Evolutionary conservation across 2,329 filamentous ascomycete genomes (phyloP), one percentile per base, ranked within the genome.

Genomic region (Cercospora zeina): DNA sequence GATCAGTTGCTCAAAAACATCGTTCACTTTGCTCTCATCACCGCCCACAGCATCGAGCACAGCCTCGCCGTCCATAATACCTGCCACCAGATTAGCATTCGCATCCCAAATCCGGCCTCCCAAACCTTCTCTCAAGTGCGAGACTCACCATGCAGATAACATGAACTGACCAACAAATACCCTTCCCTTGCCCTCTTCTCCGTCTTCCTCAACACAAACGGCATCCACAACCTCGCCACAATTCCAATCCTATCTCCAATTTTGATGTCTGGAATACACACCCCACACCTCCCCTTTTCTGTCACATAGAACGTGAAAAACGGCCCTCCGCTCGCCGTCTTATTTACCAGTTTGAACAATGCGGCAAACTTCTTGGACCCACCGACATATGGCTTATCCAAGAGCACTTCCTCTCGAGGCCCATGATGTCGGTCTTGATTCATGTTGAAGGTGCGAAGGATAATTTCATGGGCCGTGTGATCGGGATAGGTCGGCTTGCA

Each of bases 71-170:
- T 58, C 31, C 56, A 58, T 58, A 6, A 51, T 31, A 10, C 56
- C 56, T 58, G 9, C 10, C 6, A 1, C 16, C 27, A 19, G 3
- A 19, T 51, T 4, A 31, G 24, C 24, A 33, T 24, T n/a, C 13
- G 16, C 7, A n/a, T 4, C 9, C 21, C 21, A 27, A n/a, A 14
- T 31, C 10, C 4, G 11, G 7, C 14, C 4, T 31, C 47, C 8
- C 0, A 8, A 13, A 5, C 13, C n/a, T 16, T 13, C 39, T 30
- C 27, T 3, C 21, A 14, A 9, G 13, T 8, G 16, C 7, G 39
- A 51, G 10, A 37, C 56, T 51, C 16, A 56, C 59, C 59, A 42
- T 61, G 59, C 30, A 61, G 13, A 39, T 61, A 61, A 37, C 59
- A 61, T 7, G 53, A 34, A 11, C 37, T 53, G 4, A 61, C 14